Base-by-base conservation (phyloP, 495 filamentous ascomycete species). In the Penicillium mononematosum region DNA sequence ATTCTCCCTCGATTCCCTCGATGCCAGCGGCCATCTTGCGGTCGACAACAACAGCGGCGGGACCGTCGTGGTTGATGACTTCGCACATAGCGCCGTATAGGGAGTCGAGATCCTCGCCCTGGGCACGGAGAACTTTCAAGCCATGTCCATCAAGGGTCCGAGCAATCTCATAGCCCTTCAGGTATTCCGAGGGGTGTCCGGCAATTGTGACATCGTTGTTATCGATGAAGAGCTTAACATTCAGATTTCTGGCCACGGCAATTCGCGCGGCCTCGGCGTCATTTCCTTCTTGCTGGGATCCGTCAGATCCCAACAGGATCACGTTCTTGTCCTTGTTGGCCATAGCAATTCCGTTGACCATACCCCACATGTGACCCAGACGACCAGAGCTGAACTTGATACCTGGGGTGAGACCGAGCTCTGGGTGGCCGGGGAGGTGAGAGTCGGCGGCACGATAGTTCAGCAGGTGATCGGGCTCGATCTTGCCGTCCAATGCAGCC, bases 171-270 rank as follows among this genome's bases (percentile, higher is more conserved):
- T 71, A 75, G 17, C 72, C 72, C 48, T 68, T 65, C 31, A 72
- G 64, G 24, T 75, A 75, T 36, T 70, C 27, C 0, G 72, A 75
- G 1, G 72, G 72, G 27, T 75, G 70, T 9, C 72, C 72, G 4
- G 72, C 70, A 45, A 75, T 75, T 3, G 72, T 75, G 36, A 75
- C 72, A 50, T 75, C 72, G 52, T 75, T 75, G 66, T 75, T 75
- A 50, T 75, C 72, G 43, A 75, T 60, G 53, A 75, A 75, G 9
- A 75, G 47, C 67, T 75, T 75, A 20, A 75, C 70, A 19, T 74
- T 73, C 38, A 75, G 54, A n/a, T 70, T 65, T 14, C 60, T 57
- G 31, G 70, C 72, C 11, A 75, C 72, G 3, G 72, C 72, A 47
- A 75, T 65, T 8, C 72, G 67, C 1, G 72, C 72, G 8, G 72